A percentile compares a stretch with the other conserved stretches of the same genome.
Conservation (phyloP, 139 green algal species). For the Chlamydomonas sp. region DNA sequence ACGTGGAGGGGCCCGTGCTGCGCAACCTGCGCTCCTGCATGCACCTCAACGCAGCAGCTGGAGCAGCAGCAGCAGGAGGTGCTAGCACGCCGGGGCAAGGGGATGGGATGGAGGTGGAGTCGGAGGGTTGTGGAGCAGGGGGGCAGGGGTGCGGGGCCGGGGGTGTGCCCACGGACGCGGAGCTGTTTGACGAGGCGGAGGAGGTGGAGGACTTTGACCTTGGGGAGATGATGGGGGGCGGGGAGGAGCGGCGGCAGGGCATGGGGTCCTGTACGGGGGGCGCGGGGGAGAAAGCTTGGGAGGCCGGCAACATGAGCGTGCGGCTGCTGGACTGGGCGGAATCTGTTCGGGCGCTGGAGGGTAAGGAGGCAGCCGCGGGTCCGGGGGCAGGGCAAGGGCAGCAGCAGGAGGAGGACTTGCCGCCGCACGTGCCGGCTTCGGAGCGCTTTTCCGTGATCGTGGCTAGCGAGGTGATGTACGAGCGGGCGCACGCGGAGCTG, state of each 20-base stretch:
- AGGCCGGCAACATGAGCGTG: slow-evolving; percentile 66
- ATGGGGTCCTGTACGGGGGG: too few relatives aligned
- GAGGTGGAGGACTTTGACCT: slow-evolving; percentile 51
- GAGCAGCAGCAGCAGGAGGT: background rate
- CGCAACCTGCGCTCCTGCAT: slow-evolving; percentile 72
- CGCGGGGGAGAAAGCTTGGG: slow-evolving; percentile 40
- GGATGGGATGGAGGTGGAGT: background rate
- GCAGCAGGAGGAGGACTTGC: background rate
- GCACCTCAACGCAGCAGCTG: slow-evolving; percentile 56
- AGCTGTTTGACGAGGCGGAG: slow-evolving; percentile 64
- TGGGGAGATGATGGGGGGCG: background rate
- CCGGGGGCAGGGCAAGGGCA: background rate
- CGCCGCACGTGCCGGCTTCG: slow-evolving; percentile 37
- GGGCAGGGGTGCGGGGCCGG: too few relatives aligned
- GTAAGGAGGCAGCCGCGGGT: background rate
- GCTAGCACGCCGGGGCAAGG: background rate
- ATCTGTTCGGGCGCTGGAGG: slow-evolving; percentile 24
- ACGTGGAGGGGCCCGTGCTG: slow-evolving; percentile 76
- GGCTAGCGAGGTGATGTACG: slow-evolving; percentile 85
- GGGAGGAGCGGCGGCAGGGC: background rate
- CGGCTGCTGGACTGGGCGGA: slow-evolving; percentile 67
- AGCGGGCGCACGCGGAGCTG: slow-evolving; percentile 63
- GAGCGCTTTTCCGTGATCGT: slow-evolving; percentile 74
- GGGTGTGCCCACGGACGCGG: slow-evolving; percentile 24
- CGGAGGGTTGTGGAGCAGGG: background rate